Percentiles rank a stretch among this genome's conserved stretches.
Conservation (phyloP, 495 filamentous ascomycete genomes). For the Talaromyces stipitatus region DNA sequence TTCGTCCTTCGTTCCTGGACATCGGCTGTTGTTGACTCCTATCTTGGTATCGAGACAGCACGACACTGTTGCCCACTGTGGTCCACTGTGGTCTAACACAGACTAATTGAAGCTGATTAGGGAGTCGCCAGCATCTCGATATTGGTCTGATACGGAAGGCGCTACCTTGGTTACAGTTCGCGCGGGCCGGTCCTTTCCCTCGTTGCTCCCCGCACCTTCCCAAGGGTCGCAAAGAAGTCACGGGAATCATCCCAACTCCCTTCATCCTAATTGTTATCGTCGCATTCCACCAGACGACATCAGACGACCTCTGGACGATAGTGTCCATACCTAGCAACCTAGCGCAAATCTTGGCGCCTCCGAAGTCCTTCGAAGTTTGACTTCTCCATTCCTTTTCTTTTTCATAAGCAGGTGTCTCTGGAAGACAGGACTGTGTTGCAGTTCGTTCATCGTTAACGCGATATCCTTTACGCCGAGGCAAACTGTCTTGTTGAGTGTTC, state of each 20-base stretch:
- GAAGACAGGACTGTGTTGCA: neutral
- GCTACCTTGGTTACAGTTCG: neutral
- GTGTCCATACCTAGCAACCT: neutral
- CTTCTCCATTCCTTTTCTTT: neutral
- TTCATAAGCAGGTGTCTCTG: neutral
- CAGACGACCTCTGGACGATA: neutral
- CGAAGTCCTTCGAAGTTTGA: neutral
- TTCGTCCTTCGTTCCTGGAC: neutral
- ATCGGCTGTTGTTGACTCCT: neutral
- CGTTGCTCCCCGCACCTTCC: neutral
- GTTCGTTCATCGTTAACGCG: neutral
- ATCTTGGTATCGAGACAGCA: neutral
- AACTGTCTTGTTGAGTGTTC: neutral
- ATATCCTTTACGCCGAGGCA: neutral
- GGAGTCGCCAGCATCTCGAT: neutral
- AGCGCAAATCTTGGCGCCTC: neutral
- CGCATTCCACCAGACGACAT: neutral
- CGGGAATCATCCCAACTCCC: neutral
- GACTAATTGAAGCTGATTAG: neutral
- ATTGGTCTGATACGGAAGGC: neutral
- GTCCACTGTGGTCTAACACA: no score
- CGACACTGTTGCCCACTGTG: no score
- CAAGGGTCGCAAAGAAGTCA: neutral
- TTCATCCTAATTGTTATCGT: neutral
- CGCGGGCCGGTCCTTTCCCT: conserved; percentile 3